phyloP scores from a whole-genome alignment of 2,329 filamentous ascomycete genomes.

The Penicillium aurantiogriseum region DNA sequence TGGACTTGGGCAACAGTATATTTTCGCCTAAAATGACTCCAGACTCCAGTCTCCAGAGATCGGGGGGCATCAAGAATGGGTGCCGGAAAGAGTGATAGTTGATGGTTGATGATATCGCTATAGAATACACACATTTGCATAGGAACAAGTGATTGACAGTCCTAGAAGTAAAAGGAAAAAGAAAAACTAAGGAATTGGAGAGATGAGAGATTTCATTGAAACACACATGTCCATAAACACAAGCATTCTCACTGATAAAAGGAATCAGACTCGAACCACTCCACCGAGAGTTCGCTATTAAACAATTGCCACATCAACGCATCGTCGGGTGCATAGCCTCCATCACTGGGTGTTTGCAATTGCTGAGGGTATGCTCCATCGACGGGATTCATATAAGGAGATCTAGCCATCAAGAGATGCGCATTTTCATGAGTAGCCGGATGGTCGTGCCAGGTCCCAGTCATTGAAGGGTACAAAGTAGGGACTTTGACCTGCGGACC shows the following conservation, averaged over 20 bases:
- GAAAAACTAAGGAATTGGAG: not conserved
- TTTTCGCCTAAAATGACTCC: not conserved
- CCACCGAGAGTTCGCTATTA: conserved; percentile 23
- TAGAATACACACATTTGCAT: not conserved
- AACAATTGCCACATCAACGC: conserved; percentile 25
- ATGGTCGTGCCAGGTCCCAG: not conserved
- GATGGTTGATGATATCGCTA: not conserved
- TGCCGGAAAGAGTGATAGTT: too few relatives aligned
- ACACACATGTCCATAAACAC: not conserved
- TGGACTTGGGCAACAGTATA: not conserved
- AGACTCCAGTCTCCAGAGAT: not conserved
- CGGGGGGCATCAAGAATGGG: too few relatives aligned
- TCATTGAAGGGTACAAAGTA: conserved; percentile 9
- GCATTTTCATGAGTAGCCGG: not conserved
- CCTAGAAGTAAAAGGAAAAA: not conserved
- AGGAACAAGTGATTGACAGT: not conserved
- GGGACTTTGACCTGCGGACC: conserved; percentile 5
- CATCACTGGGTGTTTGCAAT: not conserved
- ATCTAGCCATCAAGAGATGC: not conserved
- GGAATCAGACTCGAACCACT: conserved; percentile 14
- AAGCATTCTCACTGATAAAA: not conserved
- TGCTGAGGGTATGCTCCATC: not conserved
- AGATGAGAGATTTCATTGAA: not conserved
- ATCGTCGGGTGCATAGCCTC: conserved; percentile 10
- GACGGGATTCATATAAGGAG: not conserved